Percentiles rank a stretch among this genome's conserved stretches.
These are phyloP conservation scores for Candida krabiensis DNA, from an alignment of 805 yeast species.

Conservation along the genomic window DNA sequence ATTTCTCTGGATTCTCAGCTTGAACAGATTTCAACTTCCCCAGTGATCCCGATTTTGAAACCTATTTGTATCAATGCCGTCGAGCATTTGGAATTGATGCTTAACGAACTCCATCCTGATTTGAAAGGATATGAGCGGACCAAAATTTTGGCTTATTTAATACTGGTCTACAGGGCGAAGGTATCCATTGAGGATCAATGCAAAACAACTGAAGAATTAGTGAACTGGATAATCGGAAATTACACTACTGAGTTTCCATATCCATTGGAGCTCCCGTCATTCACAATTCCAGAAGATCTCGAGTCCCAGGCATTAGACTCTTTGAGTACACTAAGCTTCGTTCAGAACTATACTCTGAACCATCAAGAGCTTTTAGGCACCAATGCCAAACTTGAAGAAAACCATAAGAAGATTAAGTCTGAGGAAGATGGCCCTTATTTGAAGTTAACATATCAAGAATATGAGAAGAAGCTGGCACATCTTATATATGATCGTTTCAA, in stretches of 20 bases:
- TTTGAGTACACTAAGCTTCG: constrained; percentile 17
- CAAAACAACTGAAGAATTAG: constrained; percentile 17
- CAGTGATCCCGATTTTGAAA: constrained; percentile 44
- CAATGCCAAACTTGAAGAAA: constrained; percentile 10
- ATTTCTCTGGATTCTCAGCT: constrained; percentile 48
- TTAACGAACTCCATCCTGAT: constrained; percentile 13
- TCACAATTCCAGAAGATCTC: constrained; percentile 14
- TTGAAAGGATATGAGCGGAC: constrained; percentile 10
- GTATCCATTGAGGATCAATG: constrained; percentile 19
- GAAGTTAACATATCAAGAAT: constrained; percentile 19
- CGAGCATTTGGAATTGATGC: constrained; percentile 37
- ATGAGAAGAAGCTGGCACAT: constrained; percentile 38
- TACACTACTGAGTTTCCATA: constrained; percentile 18
- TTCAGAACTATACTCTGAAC: constrained; percentile 10
- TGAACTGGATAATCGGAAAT: constrained; percentile 29
- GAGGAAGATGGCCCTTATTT: constrained; percentile 1
- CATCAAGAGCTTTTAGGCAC: constrained; percentile 18
- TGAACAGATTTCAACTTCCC: constrained; percentile 15
- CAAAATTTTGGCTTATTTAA: constrained; percentile 19
- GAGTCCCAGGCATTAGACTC: constrained; percentile 19
- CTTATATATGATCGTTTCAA: constrained; percentile 36
- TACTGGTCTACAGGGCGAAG: constrained; percentile 17
- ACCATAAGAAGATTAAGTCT: constrained; percentile 26
- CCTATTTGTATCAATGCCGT: constrained; percentile 45
- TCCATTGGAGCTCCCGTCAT: constrained; percentile 14